These are phyloP conservation scores for Capronia epimyces DNA, from an alignment of 2,329 filamentous ascomycete genomes.

Conservation along the genomic window DNA sequence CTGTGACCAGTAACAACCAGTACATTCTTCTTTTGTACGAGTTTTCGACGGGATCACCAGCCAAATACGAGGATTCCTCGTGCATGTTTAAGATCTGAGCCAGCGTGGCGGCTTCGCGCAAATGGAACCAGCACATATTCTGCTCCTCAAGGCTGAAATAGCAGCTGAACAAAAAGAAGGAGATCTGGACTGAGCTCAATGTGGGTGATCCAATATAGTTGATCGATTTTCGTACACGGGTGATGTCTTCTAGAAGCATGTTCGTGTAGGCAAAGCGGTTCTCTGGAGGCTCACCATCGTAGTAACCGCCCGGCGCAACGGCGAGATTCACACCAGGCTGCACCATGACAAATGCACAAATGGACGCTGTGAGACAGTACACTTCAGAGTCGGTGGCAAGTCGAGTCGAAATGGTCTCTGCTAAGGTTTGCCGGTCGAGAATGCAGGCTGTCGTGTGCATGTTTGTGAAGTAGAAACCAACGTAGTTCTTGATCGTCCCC, in stretches of 20 bases:
- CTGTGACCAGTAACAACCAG: constrained; percentile 67
- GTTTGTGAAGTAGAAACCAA: constrained; percentile 64
- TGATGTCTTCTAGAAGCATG: constrained; percentile 64
- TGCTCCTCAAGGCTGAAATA: constrained; percentile 67
- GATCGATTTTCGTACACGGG: constrained; percentile 38
- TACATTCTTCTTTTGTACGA: constrained; percentile 62
- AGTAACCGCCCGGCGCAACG: constrained; percentile 54
- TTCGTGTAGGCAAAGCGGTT: constrained; percentile 57
- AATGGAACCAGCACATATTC: constrained; percentile 71
- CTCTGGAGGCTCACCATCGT: constrained; percentile 50
- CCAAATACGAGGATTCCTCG: constrained; percentile 49
- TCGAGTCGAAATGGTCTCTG: constrained; percentile 30
- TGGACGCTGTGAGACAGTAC: constrained; percentile 40
- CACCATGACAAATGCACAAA: constrained; percentile 44
- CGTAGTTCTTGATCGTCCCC: constrained; percentile 61
- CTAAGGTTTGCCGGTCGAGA: constrained; percentile 35
- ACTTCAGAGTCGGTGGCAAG: constrained; percentile 41
- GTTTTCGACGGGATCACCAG: constrained; percentile 55
- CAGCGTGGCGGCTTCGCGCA: constrained; percentile 71
- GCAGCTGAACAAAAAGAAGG: constrained; percentile 71
- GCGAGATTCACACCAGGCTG: constrained; percentile 39
- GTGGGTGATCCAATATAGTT: constrained; percentile 40
- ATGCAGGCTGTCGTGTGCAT: constrained; percentile 46
- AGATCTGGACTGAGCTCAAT: constrained; percentile 53
- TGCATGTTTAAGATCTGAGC: constrained; percentile 41